These are phyloP conservation scores for Alternaria triticina DNA, from an alignment of 2,329 filamentous ascomycete genomes.

Conservation along the genomic window DNA sequence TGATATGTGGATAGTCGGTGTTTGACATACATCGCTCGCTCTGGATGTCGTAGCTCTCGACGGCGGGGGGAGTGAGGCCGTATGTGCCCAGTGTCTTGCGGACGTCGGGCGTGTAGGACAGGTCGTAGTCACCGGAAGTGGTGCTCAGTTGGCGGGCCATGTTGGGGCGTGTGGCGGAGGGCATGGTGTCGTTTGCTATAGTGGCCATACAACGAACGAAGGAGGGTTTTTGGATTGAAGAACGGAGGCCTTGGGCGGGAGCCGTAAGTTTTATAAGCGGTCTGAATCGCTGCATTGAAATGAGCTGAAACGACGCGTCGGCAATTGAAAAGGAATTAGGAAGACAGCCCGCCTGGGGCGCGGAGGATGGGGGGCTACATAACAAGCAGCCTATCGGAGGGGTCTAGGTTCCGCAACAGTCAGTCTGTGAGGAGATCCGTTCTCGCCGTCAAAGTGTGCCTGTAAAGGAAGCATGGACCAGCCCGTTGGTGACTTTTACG, in stretches of 20 bases:
- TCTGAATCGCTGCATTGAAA: slow-evolving; percentile 45
- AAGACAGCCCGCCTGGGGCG: slow-evolving; percentile 27
- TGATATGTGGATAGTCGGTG: slow-evolving; percentile 34
- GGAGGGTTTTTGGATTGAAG: slow-evolving; percentile 21
- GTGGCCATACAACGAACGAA: slow-evolving; percentile 42
- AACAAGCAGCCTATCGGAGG: slow-evolving; percentile 38
- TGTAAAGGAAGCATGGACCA: slow-evolving; percentile 16
- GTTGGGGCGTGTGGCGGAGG: slow-evolving; percentile 47
- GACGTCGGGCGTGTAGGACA: slow-evolving; percentile 56
- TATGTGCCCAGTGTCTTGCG: slow-evolving; percentile 60
- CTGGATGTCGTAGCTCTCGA: slow-evolving; percentile 59
- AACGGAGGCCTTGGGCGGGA: slow-evolving; percentile 28
- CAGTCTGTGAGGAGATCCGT: slow-evolving; percentile 19
- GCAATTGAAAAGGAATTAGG: slow-evolving; percentile 41
- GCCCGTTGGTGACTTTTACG: slow-evolving; percentile 5
- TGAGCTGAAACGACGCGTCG: slow-evolving; percentile 34
- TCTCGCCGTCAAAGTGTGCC: slow-evolving; percentile 16
- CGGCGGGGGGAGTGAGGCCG: slow-evolving; percentile 58
- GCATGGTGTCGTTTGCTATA: slow-evolving; percentile 41
- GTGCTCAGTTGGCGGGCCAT: slow-evolving; percentile 48
- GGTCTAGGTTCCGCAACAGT: slow-evolving; percentile 15
- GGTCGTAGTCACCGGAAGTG: slow-evolving; percentile 57
- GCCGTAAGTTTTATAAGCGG: slow-evolving; percentile 43
- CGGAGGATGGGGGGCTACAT: slow-evolving; percentile 20
- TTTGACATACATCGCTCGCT: slow-evolving; percentile 55